Conservation (phyloP, 2,329 filamentous ascomycete species). For the Xylaria sp. region DNA sequence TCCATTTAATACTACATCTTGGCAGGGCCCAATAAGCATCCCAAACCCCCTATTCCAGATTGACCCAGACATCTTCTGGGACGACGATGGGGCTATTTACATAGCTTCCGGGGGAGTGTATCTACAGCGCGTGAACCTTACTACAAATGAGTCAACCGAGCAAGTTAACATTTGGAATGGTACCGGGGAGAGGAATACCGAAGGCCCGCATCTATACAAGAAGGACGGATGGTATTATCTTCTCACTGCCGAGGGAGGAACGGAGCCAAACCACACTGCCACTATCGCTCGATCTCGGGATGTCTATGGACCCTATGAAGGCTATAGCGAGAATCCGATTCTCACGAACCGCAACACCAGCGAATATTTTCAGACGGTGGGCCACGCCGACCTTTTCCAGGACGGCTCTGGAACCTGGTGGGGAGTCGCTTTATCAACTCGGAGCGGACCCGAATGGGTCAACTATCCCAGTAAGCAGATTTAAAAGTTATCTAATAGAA, state of each 20-base stretch:
- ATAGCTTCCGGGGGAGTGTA: constrained; percentile 38
- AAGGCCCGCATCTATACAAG: constrained; percentile 51
- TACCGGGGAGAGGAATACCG: constrained; percentile 45
- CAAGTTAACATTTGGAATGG: constrained; percentile 47
- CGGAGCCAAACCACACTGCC: constrained; percentile 44
- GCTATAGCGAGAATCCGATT: constrained; percentile 47
- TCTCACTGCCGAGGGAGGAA: constrained; percentile 54
- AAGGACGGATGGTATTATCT: constrained; percentile 51
- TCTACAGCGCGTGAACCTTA: constrained; percentile 39
- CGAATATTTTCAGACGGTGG: constrained; percentile 47
- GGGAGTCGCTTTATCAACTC: constrained; percentile 50
- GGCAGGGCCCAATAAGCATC: constrained; percentile 45
- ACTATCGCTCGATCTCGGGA: constrained; percentile 46
- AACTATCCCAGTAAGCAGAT: constrained; percentile 54
- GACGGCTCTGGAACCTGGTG: constrained; percentile 54
- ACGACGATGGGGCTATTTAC: constrained; percentile 43
- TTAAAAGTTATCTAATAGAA: too few species aligned
- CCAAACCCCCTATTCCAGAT: constrained; percentile 33
- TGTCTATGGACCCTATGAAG: constrained; percentile 48
- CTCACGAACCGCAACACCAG: constrained; percentile 44
- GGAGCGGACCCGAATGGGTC: constrained; percentile 45
- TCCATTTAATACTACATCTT: constrained; percentile 42
- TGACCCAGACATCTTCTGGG: constrained; percentile 48
- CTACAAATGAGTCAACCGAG: constrained; percentile 39
- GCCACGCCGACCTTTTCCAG: constrained; percentile 50